These are phyloP conservation scores for Bjerkandera adusta DNA, from an alignment of 1,284 basidiomycete species.

Conservation along the genomic window DNA sequence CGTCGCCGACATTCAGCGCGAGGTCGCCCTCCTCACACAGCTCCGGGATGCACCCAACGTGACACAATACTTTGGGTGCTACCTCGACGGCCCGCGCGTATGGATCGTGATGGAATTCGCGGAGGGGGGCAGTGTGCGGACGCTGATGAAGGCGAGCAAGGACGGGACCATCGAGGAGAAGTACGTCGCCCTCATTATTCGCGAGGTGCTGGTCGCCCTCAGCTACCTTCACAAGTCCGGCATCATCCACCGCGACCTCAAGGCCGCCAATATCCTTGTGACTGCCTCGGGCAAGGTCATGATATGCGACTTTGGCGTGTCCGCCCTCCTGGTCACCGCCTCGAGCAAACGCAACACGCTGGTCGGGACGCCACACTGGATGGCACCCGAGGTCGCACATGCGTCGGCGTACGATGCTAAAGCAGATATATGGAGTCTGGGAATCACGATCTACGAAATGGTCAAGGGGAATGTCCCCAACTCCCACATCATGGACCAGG, in stretches of 20 bases:
- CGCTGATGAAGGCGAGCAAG: constrained; percentile 83
- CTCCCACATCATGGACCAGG: constrained; percentile 77
- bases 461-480: constrained; percentile 92
- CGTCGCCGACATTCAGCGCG: constrained; percentile 94
- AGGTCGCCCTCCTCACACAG: constrained; percentile 91
- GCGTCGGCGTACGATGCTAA: constrained; percentile 90
- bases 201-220: constrained; percentile 87
- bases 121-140: constrained; percentile 92
- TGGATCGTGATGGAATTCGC: constrained; percentile 99
- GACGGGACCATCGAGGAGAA: constrained; percentile 87
- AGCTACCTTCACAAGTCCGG: constrained; percentile 88
- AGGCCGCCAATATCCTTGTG: constrained; percentile 93
- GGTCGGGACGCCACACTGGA: constrained; percentile 97
- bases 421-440: constrained; percentile 96
- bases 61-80: constrained; percentile 95
- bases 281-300: constrained; percentile 87
- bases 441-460: constrained; percentile 95
- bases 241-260: constrained; percentile 97
- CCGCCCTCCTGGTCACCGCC: constrained; percentile 84
- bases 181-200: constrained; percentile 84
- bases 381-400: constrained; percentile 97
- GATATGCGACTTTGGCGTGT: constrained; percentile 97
- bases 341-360: constrained; percentile 92
- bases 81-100: constrained; percentile 90
- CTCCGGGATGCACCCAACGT: constrained; percentile 89